A percentile compares a stretch with the other conserved stretches of the same genome.
Evolutionary conservation across 805 yeast genomes (phyloP).

Genomic region (Peterozyma xylosa): DNA sequence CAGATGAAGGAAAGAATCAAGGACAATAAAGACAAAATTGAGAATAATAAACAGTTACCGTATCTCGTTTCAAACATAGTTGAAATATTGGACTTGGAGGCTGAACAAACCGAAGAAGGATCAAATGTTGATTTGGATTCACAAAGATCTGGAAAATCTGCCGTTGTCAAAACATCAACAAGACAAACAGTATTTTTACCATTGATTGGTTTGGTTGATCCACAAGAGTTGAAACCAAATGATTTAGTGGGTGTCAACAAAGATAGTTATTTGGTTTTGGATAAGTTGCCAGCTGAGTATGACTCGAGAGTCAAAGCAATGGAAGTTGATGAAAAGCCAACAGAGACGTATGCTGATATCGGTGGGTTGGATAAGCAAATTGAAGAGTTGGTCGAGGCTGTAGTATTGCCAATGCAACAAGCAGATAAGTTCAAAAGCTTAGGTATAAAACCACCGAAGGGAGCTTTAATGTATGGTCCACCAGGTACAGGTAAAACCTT

Average conservation of each 20-base stretch:
- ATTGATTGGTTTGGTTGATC: conserved; percentile 90
- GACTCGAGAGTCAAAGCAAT: conserved; percentile 96
- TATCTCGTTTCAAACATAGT: conserved; percentile 95
- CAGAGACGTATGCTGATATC: conserved; percentile 93
- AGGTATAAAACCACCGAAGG: conserved; percentile 97
- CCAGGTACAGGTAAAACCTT: conserved; percentile 99
- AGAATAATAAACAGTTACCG: conserved; percentile 92
- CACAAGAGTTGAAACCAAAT: conserved; percentile 88
- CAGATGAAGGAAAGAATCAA: conserved; percentile 91
- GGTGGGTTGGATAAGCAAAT: conserved; percentile 98
- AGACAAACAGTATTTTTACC: conserved; percentile 97
- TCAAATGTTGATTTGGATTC: conserved; percentile 93
- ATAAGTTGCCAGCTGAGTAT: conserved; percentile 93
- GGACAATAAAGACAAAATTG: conserved; percentile 93
- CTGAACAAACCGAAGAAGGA: conserved; percentile 80
- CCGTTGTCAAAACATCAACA: conserved; percentile 95
- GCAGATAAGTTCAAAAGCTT: conserved; percentile 90
- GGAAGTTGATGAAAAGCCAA: conserved; percentile 99
- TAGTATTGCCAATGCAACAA: conserved; percentile 96
- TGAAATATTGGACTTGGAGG: conserved; percentile 82
- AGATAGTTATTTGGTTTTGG: conserved; percentile 88
- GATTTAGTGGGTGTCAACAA: conserved; percentile 97
- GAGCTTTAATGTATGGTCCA: conserved; percentile 98
- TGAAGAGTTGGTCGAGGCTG: conserved; percentile 97
- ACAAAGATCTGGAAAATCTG: conserved; percentile 89